Base-by-base conservation (phyloP, 805 yeast genomes). In the Sugiyamaella valdiviana region DNA sequence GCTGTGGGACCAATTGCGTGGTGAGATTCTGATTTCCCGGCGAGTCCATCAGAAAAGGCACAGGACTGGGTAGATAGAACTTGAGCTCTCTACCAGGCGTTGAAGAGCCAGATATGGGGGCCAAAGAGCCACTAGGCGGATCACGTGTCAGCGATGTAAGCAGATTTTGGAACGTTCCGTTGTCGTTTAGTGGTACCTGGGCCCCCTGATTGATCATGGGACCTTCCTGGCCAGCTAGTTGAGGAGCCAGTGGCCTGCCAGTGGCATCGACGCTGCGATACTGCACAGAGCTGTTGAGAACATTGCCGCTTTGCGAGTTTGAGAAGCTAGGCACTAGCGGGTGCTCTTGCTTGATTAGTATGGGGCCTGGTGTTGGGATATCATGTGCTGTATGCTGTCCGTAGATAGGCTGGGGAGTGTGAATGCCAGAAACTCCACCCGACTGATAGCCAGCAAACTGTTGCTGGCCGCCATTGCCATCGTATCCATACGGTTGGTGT, bases 21-120 rank as follows among this genome's bases (percentile, higher is more conserved):
- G 14, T 20, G 42, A 17, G 6, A 29, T 39, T 21, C 6, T 10
- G 32, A 6, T 26, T 26, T 3, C 21, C 45, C 3, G 48, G 43
- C 2, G 37, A 40, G 9, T 45, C 43, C 19, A 45, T 24, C 12
- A 14, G n/a, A 23, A 45, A 45, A 2, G 48, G 36, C 22, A 22
- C 24, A 10, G 44, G 48, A 17, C 39, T 45, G 9, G 43, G 48
- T 6, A 36, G 24, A 16, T 20, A 41, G 39, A 29, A 45, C 21
- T 45, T 45, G 2, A 39, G 17, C 10, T 45, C 48, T 12, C 42
- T 23, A 21, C 44, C 44, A 12, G 48, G 43, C 12, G 42, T 26
- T n/a, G 43, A 45, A 21, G 36, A 16, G 19, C 36, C 36, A 3
- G 44, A 26, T 2, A 45, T n/a, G 3, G 44, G 37, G 26, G 24